These are phyloP conservation scores for Cystobasidium onofrii DNA, from an alignment of 768 basidiomycete genomes.

Conservation along the genomic window DNA sequence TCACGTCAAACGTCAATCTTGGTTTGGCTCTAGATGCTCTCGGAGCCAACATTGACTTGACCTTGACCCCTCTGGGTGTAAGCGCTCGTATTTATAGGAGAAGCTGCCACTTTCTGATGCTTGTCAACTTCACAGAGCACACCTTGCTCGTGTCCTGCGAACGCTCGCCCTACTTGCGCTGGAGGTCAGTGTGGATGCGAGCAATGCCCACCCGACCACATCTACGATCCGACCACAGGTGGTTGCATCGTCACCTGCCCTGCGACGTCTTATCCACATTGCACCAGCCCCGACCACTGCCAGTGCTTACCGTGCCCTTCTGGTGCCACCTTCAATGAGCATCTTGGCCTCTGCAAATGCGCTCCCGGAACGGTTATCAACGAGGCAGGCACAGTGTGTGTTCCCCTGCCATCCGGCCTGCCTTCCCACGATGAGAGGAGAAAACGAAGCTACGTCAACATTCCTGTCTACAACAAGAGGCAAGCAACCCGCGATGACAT, in stretches of 20 bases:
- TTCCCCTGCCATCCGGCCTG: not conserved
- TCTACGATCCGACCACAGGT: constrained; percentile 3
- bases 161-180: not conserved
- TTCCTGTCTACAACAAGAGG: not conserved
- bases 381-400: not conserved
- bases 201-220: constrained; percentile 1
- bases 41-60: not conserved
- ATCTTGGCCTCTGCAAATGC: not conserved
- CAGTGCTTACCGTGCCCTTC: not conserved
- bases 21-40: not conserved
- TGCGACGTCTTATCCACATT: not conserved
- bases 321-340: not conserved
- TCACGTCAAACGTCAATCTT: not conserved
- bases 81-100: not conserved
- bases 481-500: not conserved
- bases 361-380: not conserved
- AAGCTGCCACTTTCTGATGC: not conserved
- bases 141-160: not conserved
- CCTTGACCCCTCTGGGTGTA: not conserved
- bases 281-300: not conserved
- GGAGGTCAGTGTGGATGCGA: constrained; percentile 16
- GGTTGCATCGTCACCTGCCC: not conserved
- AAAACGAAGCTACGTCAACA: not conserved
- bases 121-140: not conserved
- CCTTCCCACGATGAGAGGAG: not conserved